These are phyloP conservation scores for Ampelomyces quisqualis DNA, from an alignment of 2,329 filamentous ascomycete species.

Conservation along the genomic window DNA sequence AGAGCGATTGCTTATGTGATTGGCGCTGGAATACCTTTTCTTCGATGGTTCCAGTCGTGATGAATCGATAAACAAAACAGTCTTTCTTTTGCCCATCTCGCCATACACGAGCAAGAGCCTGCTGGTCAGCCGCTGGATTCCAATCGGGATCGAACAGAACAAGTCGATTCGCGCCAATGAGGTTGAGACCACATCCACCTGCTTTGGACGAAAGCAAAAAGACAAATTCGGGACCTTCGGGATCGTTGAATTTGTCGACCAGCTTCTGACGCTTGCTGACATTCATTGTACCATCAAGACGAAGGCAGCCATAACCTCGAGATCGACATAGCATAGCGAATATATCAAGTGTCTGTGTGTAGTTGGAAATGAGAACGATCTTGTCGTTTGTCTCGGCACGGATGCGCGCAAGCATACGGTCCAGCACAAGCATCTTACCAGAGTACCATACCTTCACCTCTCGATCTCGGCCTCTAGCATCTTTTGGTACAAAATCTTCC, in stretches of 20 bases:
- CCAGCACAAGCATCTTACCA: slow-evolving; percentile 97
- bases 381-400: slow-evolving; percentile 97
- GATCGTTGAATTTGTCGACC: slow-evolving; percentile 96
- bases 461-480: slow-evolving; percentile 81
- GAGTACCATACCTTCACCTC: slow-evolving; percentile 96
- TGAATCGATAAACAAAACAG: slow-evolving; percentile 99
- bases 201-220: slow-evolving; percentile 97
- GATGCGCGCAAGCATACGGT: slow-evolving; percentile 94
- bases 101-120: slow-evolving; percentile 96
- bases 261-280: slow-evolving; percentile 96
- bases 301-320: slow-evolving; percentile 79
- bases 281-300: slow-evolving; percentile 96
- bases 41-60: slow-evolving; percentile 94
- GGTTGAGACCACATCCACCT: slow-evolving; percentile 91
- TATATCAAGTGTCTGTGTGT: slow-evolving; percentile 92
- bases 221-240: slow-evolving; percentile 83
- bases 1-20: slow-evolving; percentile 95
- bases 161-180: slow-evolving; percentile 91
- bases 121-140: slow-evolving; percentile 97
- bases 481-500: slow-evolving; percentile 84
- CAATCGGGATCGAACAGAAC: slow-evolving; percentile 93
- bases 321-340: slow-evolving; percentile 88
- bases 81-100: slow-evolving; percentile 99
- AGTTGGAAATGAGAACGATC: slow-evolving; percentile 98
- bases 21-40: slow-evolving; percentile 99